Evolutionary conservation across 2,329 filamentous ascomycete genomes (phyloP), one percentile per base, ranked within the genome.

Genomic region (Aspergillus fischeri): DNA sequence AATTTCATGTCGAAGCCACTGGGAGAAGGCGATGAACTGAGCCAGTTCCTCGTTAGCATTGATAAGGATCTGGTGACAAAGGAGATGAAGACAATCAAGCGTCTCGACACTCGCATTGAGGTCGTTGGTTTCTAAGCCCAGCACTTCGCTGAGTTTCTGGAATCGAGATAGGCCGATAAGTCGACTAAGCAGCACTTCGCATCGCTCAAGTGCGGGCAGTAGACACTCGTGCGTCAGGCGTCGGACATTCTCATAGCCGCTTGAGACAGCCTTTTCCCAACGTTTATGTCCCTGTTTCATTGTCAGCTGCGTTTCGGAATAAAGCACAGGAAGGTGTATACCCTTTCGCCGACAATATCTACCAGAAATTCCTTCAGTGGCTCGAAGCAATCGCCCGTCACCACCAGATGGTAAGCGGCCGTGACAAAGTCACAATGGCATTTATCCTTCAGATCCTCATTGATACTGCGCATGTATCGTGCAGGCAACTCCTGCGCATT

Each of bases 211-310:
- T 0, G 91, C 91, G 0, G 94, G 94, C 2, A 97, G 81, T 52
- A 97, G 86, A 70, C 95, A 92, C 69, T 96, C 88, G 68, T 96
- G 92, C 0, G 92, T 80, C 11, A 97, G 80, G 53, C 85, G 83
- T 51, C 91, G 85, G 9, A 97, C 81, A 54, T 86, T 88, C 58
- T 90, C 86, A 21, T 97, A 87, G 1, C 92, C 91, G 3, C 86
- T 85, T 1, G 84, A 82, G 2, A 95, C 89, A 5, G 90, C 88
- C 68, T 93, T 95, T 61, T 97, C 92, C 94, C 94, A 99, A 51
- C 94, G 83, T 74, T 96, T 97, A 66, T 96, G 90, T 0, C 92
- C 92, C 88, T 94, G 52, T 21, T 3, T 21, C 3, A 17, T 25
- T 42, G 58, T 64, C 42, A 68, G 54, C 35, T n/a, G 41, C 44